phyloP scores from a whole-genome alignment of 208 protist species.

The Leishmania gerbilli region DNA sequence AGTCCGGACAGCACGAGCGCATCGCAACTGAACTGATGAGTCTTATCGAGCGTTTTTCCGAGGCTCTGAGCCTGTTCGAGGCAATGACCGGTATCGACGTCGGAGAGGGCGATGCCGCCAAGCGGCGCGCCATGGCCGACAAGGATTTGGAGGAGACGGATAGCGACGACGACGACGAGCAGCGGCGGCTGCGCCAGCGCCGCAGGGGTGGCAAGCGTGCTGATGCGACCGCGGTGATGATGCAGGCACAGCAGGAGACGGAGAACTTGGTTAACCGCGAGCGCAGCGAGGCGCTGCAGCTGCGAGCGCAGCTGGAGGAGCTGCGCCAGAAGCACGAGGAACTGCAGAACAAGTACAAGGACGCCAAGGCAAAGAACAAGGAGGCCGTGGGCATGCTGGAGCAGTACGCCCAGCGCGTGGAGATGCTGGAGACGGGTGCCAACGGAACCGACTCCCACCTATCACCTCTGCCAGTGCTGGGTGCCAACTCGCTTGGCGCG shows the following conservation, averaged over 20 bases:
- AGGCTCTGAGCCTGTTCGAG: constrained; percentile 81
- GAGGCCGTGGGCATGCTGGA: constrained; percentile 65
- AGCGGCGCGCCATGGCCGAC: constrained; percentile 55
- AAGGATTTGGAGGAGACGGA: constrained; percentile 53
- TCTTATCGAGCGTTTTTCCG: constrained; percentile 85
- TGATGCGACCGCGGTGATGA: constrained; percentile 51
- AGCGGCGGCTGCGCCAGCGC: constrained; percentile 50
- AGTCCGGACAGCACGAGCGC: constrained; percentile 67
- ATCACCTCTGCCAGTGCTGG: constrained; percentile 32
- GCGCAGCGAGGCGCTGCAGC: constrained; percentile 54
- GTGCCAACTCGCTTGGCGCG: constrained; percentile 17
- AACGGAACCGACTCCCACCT: constrained; percentile 10
- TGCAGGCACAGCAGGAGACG: constrained; percentile 79
- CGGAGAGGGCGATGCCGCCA: constrained; percentile 71
- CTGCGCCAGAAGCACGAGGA: constrained; percentile 83
- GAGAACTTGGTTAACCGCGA: constrained; percentile 76
- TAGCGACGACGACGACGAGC: constrained; percentile 84
- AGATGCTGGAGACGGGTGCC: constrained; percentile 53
- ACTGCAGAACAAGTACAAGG: constrained; percentile 92
- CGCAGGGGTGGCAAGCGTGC: constrained; percentile 12
- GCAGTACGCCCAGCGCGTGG: constrained; percentile 67
- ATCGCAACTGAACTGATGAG: constrained; percentile 78
- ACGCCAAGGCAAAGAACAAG: constrained; percentile 91
- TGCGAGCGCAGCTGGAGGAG: constrained; percentile 76
- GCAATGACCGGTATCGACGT: constrained; percentile 86